Base-by-base conservation (phyloP, 2,329 filamentous ascomycete genomes). In the Verticillium isaacii region DNA sequence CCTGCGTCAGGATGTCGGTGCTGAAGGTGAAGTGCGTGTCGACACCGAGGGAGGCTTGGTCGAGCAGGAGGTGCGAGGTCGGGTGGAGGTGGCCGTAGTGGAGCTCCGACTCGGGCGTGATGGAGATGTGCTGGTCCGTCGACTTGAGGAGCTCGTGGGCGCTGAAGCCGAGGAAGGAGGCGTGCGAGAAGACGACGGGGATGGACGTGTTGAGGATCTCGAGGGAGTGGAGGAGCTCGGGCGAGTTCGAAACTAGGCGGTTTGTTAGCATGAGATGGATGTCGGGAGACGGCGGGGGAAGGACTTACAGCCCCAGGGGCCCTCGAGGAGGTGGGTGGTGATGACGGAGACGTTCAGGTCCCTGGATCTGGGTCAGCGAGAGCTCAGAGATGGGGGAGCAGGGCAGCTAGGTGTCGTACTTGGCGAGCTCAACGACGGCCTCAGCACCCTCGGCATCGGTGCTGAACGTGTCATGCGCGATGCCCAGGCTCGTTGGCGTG, bases 81-180 rank as follows among this genome's bases (percentile, higher is more conserved):
- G 76, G 74, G 62, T 86, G 81, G 0, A 72, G 74, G 66, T 84
- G 82, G n/a, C 84, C 84, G 69, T 80, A 86, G 68, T 85, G 82
- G 75, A 84, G 80, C 66, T 87, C 84, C 0, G 81, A 84, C 66
- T 87, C 85, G 1, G 83, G 82, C 0, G 85, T 86, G 62, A 83
- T 83, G 59, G 82, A 83, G 52, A 87, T 71, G 70, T 81, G 81
- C 58, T 85, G 78, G 69, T 86, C 81, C 2, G 77, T 77, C 0
- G 70, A 63, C 12, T 81, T 80, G 1, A 86, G 75, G 0, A 83
- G 72, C 1, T 70, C 60, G 0, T 73, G 72, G 15, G 80, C 77
- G 0, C 64, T 61, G 0, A 74, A 68, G 0, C 77, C 78, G 19
- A 84, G 68, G 69, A 75, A 82, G 15, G 72, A 74, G 0, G 74